Evolutionary conservation across 495 filamentous ascomycete genomes (phyloP), one percentile per base, ranked within the genome.

Genomic region (Trichocladium antarcticum): DNA sequence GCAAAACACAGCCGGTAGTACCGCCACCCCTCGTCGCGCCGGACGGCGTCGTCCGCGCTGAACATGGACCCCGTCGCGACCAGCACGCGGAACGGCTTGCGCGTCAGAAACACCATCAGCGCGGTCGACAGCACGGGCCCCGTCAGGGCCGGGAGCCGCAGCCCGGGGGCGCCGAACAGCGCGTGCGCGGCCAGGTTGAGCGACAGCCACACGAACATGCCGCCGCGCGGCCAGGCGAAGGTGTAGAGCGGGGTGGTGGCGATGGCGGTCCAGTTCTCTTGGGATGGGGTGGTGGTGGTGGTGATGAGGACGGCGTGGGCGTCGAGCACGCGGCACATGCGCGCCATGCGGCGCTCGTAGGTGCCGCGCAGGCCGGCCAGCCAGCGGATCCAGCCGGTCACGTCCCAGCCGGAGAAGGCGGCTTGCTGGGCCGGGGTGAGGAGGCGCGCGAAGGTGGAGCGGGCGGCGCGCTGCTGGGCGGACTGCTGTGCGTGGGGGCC

Each of bases 151-250:
- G 12, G 34, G 20, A 15, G 35, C 16, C 2, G 24, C 27, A 59
- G 35, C 36, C 37, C 35, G 12, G 59, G 11, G 24, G 39, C 22
- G 50, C 27, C 63, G 32, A 64, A 77, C 17, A 94, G 70, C 8
- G 89, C 87, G 55, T 97, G 89, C 0, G 66, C 68, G 11, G 81
- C 72, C 49, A 90, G 77, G 37, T 76, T 62, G 19, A 92, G 55
- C 16, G 76, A 69, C 0, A 95, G 54, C 89, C 89, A 97, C 19
- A 92, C 64, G 61, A 95, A 95, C 89, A 95, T 95, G 53, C 90
- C 90, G 14, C 81, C 90, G n/a, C 80, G 75, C 1, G 89, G 90
- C 73, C 81, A 83, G 39, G 70, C 58, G 59, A 92, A 95, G 39
- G 78, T 70, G 62, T 78, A 87, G 56, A 95, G 78, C 29, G 72